These are phyloP conservation scores for Pyrenochaeta sp. DNA, from an alignment of 2,329 filamentous ascomycete species.

Conservation along the genomic window DNA sequence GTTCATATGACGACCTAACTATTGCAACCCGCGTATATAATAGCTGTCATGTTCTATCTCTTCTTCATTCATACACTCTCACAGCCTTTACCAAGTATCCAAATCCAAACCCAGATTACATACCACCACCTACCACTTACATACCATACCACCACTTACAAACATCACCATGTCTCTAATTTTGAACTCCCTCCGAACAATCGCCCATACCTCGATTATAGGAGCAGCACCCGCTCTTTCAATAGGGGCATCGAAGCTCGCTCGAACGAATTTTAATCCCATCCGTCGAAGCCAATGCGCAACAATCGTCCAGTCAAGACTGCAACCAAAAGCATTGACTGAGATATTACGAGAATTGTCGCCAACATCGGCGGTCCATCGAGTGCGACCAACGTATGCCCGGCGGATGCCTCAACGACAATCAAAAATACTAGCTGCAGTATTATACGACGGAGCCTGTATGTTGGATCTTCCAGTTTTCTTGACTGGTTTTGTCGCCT, in stretches of 20 bases:
- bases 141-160: background rate
- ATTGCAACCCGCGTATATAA: slow-evolving; percentile 2
- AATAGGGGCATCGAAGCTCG: background rate
- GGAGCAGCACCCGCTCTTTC: background rate
- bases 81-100: background rate
- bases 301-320: background rate
- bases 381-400: slow-evolving; percentile 1
- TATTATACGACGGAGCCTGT: too few species aligned
- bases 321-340: background rate
- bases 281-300: background rate
- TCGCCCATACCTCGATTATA: background rate
- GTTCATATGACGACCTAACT: background rate
- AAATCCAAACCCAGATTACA: too few species aligned
- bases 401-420: background rate
- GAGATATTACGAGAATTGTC: too few species aligned
- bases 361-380: background rate
- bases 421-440: background rate
- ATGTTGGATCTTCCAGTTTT: too few species aligned
- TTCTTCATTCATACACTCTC: background rate
- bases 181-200: slow-evolving; percentile 1
- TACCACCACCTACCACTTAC: too few species aligned
- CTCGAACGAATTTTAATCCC: background rate
- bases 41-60: background rate
- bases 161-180: background rate
- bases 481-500: too few species aligned